Evolutionary conservation across 257 asterid genomes (phyloP).

Genomic region (Gentiana straminea): DNA sequence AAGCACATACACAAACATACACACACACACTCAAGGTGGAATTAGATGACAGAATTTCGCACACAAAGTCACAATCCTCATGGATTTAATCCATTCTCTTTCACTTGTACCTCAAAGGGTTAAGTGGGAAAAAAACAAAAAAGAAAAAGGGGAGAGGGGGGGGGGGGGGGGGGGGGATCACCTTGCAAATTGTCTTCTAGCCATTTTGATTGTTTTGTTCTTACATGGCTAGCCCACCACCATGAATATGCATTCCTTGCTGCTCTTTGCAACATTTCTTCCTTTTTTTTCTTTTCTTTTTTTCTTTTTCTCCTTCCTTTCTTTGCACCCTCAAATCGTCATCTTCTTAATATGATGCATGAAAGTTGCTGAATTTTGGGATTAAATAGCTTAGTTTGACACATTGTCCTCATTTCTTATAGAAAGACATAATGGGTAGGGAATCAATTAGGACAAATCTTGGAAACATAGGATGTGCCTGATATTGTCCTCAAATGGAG

Average conservation of each 20-base stretch:
- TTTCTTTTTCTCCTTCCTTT: neutral
- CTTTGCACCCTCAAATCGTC: neutral
- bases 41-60: too few relatives aligned
- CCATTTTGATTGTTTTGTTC: constrained; percentile 52
- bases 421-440: neutral
- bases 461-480: constrained; percentile 6
- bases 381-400: neutral
- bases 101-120: too few relatives aligned
- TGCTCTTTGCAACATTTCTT: constrained; percentile 39
- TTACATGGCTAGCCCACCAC: constrained; percentile 56
- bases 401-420: neutral
- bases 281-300: neutral
- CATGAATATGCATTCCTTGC: constrained; percentile 51
- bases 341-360: too few relatives aligned
- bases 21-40: too few relatives aligned
- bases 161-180: neutral
- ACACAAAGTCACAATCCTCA: too few relatives aligned
- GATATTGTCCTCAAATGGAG: constrained; percentile 16
- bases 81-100: too few relatives aligned
- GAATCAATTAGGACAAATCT: constrained; percentile 1
- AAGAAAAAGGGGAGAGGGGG: too few relatives aligned
- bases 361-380: neutral
- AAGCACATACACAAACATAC: too few relatives aligned
- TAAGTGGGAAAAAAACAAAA: too few relatives aligned
- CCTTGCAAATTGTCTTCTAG: constrained; percentile 39